Evolutionary conservation across 2,329 filamentous ascomycete species (phyloP).

Genomic region (Arthrinium puccinioides): DNA sequence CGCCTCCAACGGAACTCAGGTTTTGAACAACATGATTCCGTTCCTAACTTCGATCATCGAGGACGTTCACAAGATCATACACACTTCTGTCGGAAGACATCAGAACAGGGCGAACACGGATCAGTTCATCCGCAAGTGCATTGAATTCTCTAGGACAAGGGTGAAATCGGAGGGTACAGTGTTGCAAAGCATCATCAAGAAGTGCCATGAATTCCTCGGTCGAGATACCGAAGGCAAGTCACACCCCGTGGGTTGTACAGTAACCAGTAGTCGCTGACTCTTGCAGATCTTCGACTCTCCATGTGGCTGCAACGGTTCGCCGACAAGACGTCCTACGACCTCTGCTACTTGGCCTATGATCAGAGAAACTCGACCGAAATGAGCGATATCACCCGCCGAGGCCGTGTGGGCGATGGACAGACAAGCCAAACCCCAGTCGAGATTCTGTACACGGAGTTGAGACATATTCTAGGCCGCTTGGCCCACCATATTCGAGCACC

Average conservation of each 20-base stretch:
- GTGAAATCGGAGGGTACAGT: constrained; percentile 8
- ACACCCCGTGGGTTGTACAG: neutral
- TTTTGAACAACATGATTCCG: constrained; percentile 9
- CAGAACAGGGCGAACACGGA: too few relatives aligned
- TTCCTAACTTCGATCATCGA: constrained; percentile 24
- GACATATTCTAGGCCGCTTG: constrained; percentile 37
- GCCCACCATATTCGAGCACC: constrained; percentile 32
- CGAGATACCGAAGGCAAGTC: constrained; percentile 2
- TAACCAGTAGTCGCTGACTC: neutral
- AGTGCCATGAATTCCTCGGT: neutral
- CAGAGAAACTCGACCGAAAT: constrained; percentile 2
- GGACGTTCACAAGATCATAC: constrained; percentile 2
- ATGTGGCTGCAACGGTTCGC: constrained; percentile 3
- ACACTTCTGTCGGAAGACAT: too few relatives aligned
- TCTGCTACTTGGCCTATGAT: constrained; percentile 3
- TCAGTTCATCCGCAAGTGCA: constrained; percentile 14
- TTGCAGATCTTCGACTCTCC: neutral
- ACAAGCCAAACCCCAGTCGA: neutral
- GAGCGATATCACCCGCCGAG: neutral
- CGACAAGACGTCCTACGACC: neutral
- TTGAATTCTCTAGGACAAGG: constrained; percentile 9
- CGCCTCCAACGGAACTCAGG: constrained; percentile 27
- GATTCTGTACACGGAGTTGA: constrained; percentile 18
- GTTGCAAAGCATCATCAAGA: constrained; percentile 1
- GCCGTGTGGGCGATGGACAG: neutral